Conservation (phyloP, 352 stramenopile species). For the Plasmopara viticola region DNA sequence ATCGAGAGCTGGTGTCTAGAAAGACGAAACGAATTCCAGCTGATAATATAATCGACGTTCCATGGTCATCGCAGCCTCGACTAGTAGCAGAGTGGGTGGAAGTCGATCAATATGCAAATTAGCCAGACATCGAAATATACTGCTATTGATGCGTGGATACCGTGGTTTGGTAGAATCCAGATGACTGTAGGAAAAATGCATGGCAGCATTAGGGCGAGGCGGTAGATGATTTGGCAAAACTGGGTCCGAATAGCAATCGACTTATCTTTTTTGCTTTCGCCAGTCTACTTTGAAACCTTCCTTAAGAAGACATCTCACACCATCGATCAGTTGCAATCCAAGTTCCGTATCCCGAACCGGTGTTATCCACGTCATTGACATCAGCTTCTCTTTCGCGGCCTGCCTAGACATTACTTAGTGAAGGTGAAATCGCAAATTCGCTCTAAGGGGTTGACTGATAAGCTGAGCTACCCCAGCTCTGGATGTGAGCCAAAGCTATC, state of each 20-base stretch:
- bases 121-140: background rate
- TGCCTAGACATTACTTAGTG: background rate
- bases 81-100: conserved; percentile 23
- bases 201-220: background rate
- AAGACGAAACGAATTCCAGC: background rate
- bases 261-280: background rate
- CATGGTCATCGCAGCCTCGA: conserved; percentile 4
- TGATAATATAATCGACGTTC: background rate
- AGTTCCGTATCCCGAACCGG: background rate
- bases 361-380: background rate
- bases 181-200: background rate
- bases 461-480: conserved; percentile 7
- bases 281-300: background rate
- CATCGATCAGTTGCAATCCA: background rate
- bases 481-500: conserved; percentile 10
- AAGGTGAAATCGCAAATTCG: conserved; percentile 7
- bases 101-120: conserved; percentile 2
- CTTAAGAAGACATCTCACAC: background rate
- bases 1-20: conserved; percentile 18
- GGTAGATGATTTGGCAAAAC: background rate
- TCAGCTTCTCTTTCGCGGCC: background rate
- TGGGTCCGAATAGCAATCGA: background rate
- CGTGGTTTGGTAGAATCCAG: background rate
- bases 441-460: conserved; percentile 15
- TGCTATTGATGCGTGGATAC: background rate